Percentiles rank a stretch among this genome's conserved stretches.
Conservation (phyloP, 768 basidiomycete species). For the Kwoniella sp. region DNA sequence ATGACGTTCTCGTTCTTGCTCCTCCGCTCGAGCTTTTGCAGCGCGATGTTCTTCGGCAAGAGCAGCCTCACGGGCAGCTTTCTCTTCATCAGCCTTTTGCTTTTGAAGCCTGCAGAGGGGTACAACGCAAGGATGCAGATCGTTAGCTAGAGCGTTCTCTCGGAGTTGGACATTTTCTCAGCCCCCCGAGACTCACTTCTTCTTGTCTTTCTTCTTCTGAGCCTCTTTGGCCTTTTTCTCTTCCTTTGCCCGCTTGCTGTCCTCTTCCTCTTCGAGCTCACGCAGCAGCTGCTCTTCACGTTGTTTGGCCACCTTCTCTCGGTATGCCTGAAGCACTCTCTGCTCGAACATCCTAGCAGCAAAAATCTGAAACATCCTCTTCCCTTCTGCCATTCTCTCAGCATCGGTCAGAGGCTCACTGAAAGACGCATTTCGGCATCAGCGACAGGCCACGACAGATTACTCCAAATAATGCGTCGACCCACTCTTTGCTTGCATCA, state of each 20-base stretch:
- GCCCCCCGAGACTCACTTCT: conserved; percentile 63
- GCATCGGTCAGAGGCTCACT: conserved; percentile 72
- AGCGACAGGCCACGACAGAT: conserved; percentile 6
- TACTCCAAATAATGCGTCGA: neutral
- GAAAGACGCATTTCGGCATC: conserved; percentile 16
- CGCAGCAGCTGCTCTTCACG: conserved; percentile 87
- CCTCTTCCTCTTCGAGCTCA: conserved; percentile 95
- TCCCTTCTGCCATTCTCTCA: conserved; percentile 98
- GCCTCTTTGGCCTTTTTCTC: conserved; percentile 88
- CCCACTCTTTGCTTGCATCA: conserved; percentile 62
- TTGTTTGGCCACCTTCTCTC: conserved; percentile 95
- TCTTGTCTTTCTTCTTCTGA: conserved; percentile 99
- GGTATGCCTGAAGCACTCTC: conserved; percentile 91
- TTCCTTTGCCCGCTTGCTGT: conserved; percentile 79
- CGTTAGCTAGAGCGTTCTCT: too few species aligned
- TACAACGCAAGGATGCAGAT: neutral
- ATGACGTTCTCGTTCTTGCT: conserved; percentile 75
- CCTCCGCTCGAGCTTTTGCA: conserved; percentile 70
- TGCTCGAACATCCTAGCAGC: conserved; percentile 99
- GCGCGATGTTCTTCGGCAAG: conserved; percentile 84
- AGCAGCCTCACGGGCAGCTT: conserved; percentile 77
- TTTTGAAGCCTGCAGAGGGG: conserved; percentile 73
- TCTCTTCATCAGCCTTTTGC: conserved; percentile 87
- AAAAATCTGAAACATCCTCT: conserved; percentile 99
- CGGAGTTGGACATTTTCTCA: too few species aligned